phyloP scores from a whole-genome alignment of 495 filamentous ascomycete genomes.

The Neurospora cerealis region DNA sequence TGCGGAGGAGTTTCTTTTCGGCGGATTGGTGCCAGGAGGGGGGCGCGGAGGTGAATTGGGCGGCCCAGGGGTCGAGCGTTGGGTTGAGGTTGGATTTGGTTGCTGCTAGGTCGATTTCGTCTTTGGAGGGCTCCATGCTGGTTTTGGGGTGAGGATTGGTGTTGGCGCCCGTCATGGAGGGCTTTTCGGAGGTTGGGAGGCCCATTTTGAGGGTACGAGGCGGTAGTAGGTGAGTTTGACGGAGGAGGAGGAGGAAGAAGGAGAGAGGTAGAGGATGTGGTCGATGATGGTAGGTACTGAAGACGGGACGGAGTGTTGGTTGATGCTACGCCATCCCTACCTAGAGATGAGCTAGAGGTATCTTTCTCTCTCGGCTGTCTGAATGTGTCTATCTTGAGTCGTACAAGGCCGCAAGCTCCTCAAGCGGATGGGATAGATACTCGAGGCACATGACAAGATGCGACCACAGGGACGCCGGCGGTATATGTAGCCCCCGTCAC shows the following conservation, averaged over 20 bases:
- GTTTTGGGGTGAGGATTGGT: background rate
- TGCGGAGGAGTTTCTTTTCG: constrained; percentile 22
- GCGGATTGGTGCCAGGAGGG: constrained; percentile 12
- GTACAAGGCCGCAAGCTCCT: background rate
- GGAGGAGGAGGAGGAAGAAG: background rate
- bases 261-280: background rate
- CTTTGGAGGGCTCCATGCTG: background rate
- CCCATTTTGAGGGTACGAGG: background rate
- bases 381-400: background rate
- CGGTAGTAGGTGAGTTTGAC: background rate
- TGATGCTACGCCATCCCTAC: background rate
- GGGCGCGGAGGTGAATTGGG: background rate
- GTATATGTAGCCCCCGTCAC: background rate
- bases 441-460: background rate
- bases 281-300: background rate
- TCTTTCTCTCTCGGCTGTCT: background rate
- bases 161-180: background rate
- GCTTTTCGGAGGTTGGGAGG: background rate
- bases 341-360: background rate
- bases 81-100: too few relatives aligned
- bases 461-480: background rate
- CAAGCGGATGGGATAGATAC: background rate
- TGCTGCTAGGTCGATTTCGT: background rate
- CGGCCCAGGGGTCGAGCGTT: background rate
- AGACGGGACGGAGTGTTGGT: background rate